Evolutionary conservation across 345 rosid genomes (phyloP), one percentile per base, ranked within the genome.

Genomic region (Pistacia vera): DNA sequence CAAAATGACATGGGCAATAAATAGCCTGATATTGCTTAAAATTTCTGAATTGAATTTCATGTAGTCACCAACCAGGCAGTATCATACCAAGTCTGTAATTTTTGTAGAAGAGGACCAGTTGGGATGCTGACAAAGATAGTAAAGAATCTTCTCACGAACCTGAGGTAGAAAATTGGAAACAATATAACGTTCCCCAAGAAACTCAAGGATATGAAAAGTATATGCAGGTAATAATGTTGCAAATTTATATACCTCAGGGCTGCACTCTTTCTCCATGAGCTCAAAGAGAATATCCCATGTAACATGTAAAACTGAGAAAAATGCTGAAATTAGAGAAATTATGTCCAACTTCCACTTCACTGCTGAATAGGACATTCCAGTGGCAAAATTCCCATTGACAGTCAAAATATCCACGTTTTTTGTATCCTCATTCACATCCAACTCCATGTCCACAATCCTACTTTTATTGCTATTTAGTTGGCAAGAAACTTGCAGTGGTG

Each of bases 381-480:
- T 30, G 67, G 83, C 77, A 82, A 80, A 74, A 74, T 81, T 86
- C 49, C 93, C 94, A 70, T 86, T 80, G 59, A 80, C 85, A 61
- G 85, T 71, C 63, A 85, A 68, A 55, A 86, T 79, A 79, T 89
- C 90, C 14, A 85, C 77, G 83, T 88, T 91, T 73, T 85, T 86
- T 14, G 75, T 64, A 78, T 87, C 93, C 74, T 84, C 92, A 80
- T 78, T 78, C 73, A 81, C 81, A 88, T 95, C 98, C 67, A 95
- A 84, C 70, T 95, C 98, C 90, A 91, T 80, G 67, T 93, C 98
- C 87, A 91, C 63, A 82, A 90, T 90, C 77, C 92, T 88, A 78
- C 84, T 85, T 73, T 48, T 76, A 70, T 66, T 71, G 44, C 75
- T 75, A 80, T 55, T 76, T 12, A 48, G 58, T 5, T 30, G 72